A percentile compares a stretch with the other conserved stretches of the same genome.
phyloP scores from a whole-genome alignment of 2,329 filamentous ascomycete genomes.

The Calcarisporium arbuscula region DNA sequence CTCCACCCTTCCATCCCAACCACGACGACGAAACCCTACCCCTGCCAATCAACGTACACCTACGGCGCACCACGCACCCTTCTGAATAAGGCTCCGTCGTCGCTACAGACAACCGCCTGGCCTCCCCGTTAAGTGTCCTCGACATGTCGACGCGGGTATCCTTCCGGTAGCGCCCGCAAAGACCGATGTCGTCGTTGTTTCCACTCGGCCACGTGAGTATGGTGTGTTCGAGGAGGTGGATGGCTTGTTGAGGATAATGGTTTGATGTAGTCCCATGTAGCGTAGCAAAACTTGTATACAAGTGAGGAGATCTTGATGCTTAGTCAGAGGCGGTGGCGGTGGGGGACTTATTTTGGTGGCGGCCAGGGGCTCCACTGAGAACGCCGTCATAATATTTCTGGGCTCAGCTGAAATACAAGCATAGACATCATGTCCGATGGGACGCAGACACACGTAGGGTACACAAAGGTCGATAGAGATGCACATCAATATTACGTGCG shows the following conservation, averaged over 20 bases:
- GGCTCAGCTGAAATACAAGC: too few relatives aligned
- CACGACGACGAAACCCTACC: slow-evolving; percentile 2
- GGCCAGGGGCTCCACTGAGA: slow-evolving; percentile 8
- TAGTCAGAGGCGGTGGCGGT: slow-evolving; percentile 9
- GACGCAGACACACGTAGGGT: too few relatives aligned
- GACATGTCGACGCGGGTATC: slow-evolving; percentile 37
- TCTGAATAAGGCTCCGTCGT: slow-evolving; percentile 31
- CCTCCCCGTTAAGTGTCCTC: slow-evolving; percentile 55
- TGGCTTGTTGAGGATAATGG: slow-evolving; percentile 49
- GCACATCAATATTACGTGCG: too few relatives aligned
- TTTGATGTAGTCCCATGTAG: slow-evolving; percentile 51
- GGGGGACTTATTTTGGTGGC: slow-evolving; percentile 12
- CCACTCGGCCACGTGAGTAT: slow-evolving; percentile 47
- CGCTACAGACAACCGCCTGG: slow-evolving; percentile 48
- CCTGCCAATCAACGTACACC: slow-evolving; percentile 27
- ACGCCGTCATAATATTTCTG: neutral
- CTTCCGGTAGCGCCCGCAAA: slow-evolving; percentile 20
- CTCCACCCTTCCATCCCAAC: slow-evolving; percentile 8
- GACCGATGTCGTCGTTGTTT: slow-evolving; percentile 22
- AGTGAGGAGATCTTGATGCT: slow-evolving; percentile 8
- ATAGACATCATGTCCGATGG: too few relatives aligned
- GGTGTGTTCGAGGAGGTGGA: slow-evolving; percentile 46
- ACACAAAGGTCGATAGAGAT: too few relatives aligned
- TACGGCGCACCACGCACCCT: too few relatives aligned
- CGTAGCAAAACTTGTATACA: slow-evolving; percentile 16